Conservation (phyloP, 371 early-diverging fungal genomes). For the Mortierella sp. region DNA sequence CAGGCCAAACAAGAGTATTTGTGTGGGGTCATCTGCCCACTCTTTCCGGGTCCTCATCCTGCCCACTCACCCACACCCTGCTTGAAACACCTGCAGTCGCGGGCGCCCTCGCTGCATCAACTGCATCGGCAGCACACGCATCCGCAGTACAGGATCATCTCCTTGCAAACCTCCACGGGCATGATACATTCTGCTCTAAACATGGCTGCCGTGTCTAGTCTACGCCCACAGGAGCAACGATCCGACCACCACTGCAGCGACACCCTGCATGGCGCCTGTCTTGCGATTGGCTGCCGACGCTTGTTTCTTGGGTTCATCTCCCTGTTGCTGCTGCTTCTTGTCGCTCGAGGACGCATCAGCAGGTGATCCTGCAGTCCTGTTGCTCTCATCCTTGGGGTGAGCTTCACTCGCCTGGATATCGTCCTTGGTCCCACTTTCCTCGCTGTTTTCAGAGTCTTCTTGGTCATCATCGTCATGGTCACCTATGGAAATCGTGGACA, state of each 20-base stretch:
- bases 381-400: neutral
- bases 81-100: too few relatives aligned
- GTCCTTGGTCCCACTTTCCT: conserved; percentile 3
- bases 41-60: too few relatives aligned
- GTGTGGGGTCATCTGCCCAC: too few relatives aligned
- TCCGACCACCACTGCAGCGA: conserved; percentile 6
- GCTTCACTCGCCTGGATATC: neutral
- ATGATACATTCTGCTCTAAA: too few relatives aligned
- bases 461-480: conserved; percentile 10
- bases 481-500: neutral
- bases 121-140: too few relatives aligned
- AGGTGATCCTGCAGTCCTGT: neutral
- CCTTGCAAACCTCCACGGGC: too few relatives aligned
- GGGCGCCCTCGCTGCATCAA: too few relatives aligned
- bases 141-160: too few relatives aligned
- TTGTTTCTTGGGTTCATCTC: neutral
- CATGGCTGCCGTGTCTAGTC: too few relatives aligned
- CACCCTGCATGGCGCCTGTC: neutral
- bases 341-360: neutral
- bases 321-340: conserved; percentile 5
- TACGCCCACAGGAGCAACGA: conserved; percentile 8
- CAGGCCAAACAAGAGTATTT: too few relatives aligned
- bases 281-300: neutral
- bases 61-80: too few relatives aligned
- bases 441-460: conserved; percentile 6